Conservation (phyloP, 139 green algal species). For the Eudorina sp. region DNA sequence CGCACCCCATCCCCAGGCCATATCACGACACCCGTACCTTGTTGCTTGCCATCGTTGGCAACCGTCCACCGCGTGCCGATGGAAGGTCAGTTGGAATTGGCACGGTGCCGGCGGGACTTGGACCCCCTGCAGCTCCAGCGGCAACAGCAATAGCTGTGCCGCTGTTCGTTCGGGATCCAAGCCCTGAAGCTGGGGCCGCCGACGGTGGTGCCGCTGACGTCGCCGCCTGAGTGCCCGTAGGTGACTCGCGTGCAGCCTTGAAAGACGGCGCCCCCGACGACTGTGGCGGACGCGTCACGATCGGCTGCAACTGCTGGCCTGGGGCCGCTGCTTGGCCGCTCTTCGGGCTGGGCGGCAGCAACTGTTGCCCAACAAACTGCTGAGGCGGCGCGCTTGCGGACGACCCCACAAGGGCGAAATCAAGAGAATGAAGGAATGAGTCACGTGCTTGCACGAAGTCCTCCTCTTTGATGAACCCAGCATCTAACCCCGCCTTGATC, state of each 20-base stretch:
- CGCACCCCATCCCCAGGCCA: no score
- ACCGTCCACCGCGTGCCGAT: neutral
- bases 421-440: conserved; percentile 80
- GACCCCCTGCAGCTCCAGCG: neutral
- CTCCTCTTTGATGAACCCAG: conserved; percentile 81
- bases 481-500: conserved; percentile 84
- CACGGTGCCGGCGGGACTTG: conserved; percentile 9
- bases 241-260: neutral
- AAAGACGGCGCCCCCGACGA: neutral
- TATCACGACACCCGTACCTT: no score
- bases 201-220: neutral
- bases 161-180: conserved; percentile 11
- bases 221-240: neutral
- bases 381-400: neutral
- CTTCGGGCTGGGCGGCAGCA: conserved; percentile 15
- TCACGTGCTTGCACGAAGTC: conserved; percentile 79
- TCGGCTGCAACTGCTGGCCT: conserved; percentile 9
- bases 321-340: neutral
- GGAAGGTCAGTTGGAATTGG: conserved; percentile 43
- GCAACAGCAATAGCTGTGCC: neutral
- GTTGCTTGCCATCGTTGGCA: neutral
- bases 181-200: neutral
- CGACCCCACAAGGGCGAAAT: conserved; percentile 55
- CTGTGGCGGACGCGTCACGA: neutral
- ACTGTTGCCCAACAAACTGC: neutral